phyloP scores from a whole-genome alignment of 2,329 filamentous ascomycete species.

The Seiridium unicorne region DNA sequence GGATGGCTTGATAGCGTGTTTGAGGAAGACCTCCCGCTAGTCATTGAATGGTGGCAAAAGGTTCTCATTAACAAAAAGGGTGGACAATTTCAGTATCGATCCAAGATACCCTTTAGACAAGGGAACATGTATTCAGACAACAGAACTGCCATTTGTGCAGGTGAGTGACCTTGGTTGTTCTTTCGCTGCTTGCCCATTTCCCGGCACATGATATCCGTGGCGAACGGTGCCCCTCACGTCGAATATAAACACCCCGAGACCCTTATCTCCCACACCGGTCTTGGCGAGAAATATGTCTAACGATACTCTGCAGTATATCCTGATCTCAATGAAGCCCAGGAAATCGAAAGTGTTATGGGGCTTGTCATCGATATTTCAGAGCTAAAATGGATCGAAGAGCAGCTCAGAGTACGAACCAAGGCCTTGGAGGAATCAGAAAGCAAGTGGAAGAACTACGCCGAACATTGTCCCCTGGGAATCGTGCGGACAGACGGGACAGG shows the following conservation, averaged over 20 bases:
- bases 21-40: conserved; percentile 18
- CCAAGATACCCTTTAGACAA: conserved; percentile 20
- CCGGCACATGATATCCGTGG: too few relatives aligned
- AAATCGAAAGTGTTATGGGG: conserved; percentile 23
- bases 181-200: too few relatives aligned
- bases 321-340: conserved; percentile 18
- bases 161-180: not conserved
- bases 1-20: conserved; percentile 19
- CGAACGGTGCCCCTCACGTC: too few relatives aligned
- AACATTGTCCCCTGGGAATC: conserved; percentile 25
- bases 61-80: conserved; percentile 18
- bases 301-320: conserved; percentile 14
- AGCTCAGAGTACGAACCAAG: conserved; percentile 19
- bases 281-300: not conserved
- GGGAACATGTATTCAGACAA: conserved; percentile 21
- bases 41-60: conserved; percentile 19
- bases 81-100: conserved; percentile 23
- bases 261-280: too few relatives aligned
- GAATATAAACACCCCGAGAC: too few relatives aligned
- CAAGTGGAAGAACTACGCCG: conserved; percentile 23
- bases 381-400: conserved; percentile 24
- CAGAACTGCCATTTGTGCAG: conserved; percentile 21
- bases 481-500: conserved; percentile 22
- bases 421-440: conserved; percentile 21
- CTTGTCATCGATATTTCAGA: conserved; percentile 26